Base-by-base conservation (phyloP, 768 basidiomycete genomes). In the Mycena filopes region DNA sequence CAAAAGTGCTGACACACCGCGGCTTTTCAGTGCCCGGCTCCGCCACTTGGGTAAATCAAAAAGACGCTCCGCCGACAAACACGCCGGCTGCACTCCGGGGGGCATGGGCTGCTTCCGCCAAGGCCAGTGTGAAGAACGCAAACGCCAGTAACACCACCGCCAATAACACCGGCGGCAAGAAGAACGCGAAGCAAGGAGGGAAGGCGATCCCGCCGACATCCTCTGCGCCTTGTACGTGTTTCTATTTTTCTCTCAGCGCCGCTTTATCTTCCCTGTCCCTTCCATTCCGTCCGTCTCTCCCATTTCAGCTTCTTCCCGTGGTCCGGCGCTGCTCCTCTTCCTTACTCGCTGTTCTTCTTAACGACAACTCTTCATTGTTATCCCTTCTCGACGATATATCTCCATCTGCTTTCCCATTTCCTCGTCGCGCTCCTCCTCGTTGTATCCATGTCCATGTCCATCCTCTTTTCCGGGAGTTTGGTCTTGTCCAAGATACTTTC, bases 11-110 rank as follows among this genome's bases (percentile, higher is more conserved):
- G 51, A 33, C 42, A 8, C 20, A 28, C 10, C 36, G 10, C 26
- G 29, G 49, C 15, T 42, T 40, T 54, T 23, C 55, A 81, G 82
- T 82, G 16, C 78, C 80, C 40, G 82, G 82, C 23, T 83, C 81
- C 11, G 63, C 75, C 0, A 64, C 66, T 15, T 82, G 82, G 82
- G 72, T 70, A 26, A 62, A 62, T 15, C 55, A 71, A 38, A 78
- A 77, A 43, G 41, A 23, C 43, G 66, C 58, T 13, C 61, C 70
- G 6, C 18, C 67, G 2, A 47, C 63, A 26, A 47, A 57, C 21
- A 60, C 71, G 3, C 63, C 66, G 15, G 48, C 63, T 12, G 63
- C 65, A 28, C 50, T 66, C 54, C 63, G 55, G 26, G 63, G 59
- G 11, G 73, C 73, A 1, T 76, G 75, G 73, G 67, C 66, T 20